These are phyloP conservation scores for Epicoccum nigrum DNA, from an alignment of 2,329 filamentous ascomycete species.

Conservation along the genomic window DNA sequence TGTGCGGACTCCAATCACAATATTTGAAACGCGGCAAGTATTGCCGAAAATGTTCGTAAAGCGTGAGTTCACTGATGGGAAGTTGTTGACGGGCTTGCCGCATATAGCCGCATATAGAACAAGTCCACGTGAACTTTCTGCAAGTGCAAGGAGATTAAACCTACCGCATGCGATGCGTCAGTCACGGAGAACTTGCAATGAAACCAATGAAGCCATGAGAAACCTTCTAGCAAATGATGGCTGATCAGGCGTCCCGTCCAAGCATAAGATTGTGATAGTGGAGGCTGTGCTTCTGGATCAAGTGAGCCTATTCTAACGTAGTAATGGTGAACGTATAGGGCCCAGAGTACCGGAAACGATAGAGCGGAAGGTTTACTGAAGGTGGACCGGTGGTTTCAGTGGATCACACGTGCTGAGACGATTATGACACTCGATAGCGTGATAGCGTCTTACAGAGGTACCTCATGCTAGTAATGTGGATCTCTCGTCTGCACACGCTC, in stretches of 20 bases:
- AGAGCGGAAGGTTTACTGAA: conserved; percentile 7
- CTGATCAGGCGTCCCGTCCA: neutral
- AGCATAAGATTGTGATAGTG: neutral
- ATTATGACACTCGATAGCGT: conserved; percentile 12
- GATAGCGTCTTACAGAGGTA: conserved; percentile 1
- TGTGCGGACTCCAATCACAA: no score
- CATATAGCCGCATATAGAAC: no score
- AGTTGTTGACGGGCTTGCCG: no score
- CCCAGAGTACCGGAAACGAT: conserved; percentile 3
- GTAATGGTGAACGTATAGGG: neutral
- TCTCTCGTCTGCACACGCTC: no score
- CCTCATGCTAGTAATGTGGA: neutral
- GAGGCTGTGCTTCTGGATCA: conserved; percentile 4
- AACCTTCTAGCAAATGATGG: no score
- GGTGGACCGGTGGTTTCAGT: conserved; percentile 7
- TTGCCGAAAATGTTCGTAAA: no score
- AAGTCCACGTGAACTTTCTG: no score
- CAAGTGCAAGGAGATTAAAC: neutral
- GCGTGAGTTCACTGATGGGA: no score
- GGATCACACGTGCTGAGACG: conserved; percentile 10
- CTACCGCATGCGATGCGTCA: neutral
- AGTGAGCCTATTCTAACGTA: conserved; percentile 1
- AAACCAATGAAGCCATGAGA: neutral
- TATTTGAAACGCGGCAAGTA: no score
- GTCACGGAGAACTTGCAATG: neutral